phyloP scores from a whole-genome alignment of 179 eudicot genomes.

The Nepenthes alata region DNA sequence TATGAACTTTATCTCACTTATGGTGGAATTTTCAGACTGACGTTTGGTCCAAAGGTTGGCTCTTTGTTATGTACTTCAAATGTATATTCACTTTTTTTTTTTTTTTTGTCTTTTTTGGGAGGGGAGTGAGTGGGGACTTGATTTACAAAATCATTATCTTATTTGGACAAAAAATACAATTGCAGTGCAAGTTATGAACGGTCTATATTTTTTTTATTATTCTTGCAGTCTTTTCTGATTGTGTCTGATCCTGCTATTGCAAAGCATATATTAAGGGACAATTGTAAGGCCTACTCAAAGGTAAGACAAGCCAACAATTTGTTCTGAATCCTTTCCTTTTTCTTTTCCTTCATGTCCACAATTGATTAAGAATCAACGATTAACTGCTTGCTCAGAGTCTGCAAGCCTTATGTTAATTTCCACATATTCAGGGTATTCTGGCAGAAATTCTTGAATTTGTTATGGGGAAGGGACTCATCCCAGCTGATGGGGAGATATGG shows the following conservation, averaged over 20 bases:
- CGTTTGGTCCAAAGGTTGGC: conserved; percentile 94
- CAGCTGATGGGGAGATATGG: conserved; percentile 99
- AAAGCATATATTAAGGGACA: conserved; percentile 82
- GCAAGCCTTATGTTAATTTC: background rate
- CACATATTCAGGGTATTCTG: conserved; percentile 56
- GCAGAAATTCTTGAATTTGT: conserved; percentile 94
- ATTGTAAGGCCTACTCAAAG: conserved; percentile 88
- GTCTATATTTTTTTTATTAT: conserved; percentile 1
- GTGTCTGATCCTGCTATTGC: conserved; percentile 90
- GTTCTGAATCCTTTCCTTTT: background rate
- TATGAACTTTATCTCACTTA: conserved; percentile 92
- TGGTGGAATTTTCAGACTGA: conserved; percentile 88
- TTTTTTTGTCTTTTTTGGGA: background rate
- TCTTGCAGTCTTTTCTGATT: conserved; percentile 82
- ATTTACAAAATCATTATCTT: no score
- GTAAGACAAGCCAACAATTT: conserved; percentile 21
- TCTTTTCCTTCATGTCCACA: background rate
- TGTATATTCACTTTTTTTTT: background rate
- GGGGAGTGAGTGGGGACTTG: background rate
- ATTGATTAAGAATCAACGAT: background rate
- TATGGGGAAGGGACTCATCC: conserved; percentile 98
- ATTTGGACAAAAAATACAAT: no score
- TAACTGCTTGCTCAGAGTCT: background rate
- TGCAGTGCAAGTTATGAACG: no score
- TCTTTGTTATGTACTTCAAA: background rate